phyloP scores from a whole-genome alignment of 2,329 filamentous ascomycete genomes.

The Calonectria hongkongensis region DNA sequence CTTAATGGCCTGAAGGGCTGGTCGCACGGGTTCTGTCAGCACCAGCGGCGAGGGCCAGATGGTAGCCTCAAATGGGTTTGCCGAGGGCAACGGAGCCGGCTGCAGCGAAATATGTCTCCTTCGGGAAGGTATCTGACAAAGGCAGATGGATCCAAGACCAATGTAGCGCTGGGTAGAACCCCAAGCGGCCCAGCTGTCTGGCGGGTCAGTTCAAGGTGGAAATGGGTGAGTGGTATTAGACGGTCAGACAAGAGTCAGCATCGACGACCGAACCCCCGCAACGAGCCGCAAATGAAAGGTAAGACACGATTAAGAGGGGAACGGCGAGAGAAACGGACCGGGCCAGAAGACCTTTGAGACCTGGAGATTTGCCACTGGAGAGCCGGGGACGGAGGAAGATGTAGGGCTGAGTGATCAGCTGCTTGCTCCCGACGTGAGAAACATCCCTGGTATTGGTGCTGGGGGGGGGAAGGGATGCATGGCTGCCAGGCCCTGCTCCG shows the following conservation, averaged over 20 bases:
- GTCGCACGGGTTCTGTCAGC: slow-evolving; percentile 34
- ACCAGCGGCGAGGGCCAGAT: slow-evolving; percentile 13
- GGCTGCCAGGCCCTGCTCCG: slow-evolving; percentile 36
- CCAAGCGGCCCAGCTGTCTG: slow-evolving; percentile 19
- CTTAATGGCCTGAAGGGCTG: slow-evolving; percentile 32
- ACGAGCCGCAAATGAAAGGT: slow-evolving; percentile 35
- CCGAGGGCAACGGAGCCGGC: slow-evolving; percentile 24
- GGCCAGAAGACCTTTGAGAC: slow-evolving; percentile 28
- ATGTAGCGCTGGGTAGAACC: slow-evolving; percentile 21
- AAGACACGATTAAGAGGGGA: slow-evolving; percentile 35
- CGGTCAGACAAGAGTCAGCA: slow-evolving; percentile 33
- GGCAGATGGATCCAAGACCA: slow-evolving; percentile 9
- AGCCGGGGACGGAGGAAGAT: slow-evolving; percentile 20
- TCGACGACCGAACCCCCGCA: slow-evolving; percentile 33
- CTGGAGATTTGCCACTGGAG: slow-evolving; percentile 36
- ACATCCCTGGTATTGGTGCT: background rate
- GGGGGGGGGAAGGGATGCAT: slow-evolving; percentile 25
- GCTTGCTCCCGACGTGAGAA: slow-evolving; percentile 35
- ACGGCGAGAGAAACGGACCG: slow-evolving; percentile 28
- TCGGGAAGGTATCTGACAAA: slow-evolving; percentile 40
- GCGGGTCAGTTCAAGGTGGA: slow-evolving; percentile 29
- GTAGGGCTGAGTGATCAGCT: slow-evolving; percentile 54
- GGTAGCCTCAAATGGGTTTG: slow-evolving; percentile 16
- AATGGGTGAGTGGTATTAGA: slow-evolving; percentile 34
- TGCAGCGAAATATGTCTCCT: slow-evolving; percentile 38